Evolutionary conservation across 768 basidiomycete genomes (phyloP).

Genomic region (Cystobasidiopsis lactophilus): DNA sequence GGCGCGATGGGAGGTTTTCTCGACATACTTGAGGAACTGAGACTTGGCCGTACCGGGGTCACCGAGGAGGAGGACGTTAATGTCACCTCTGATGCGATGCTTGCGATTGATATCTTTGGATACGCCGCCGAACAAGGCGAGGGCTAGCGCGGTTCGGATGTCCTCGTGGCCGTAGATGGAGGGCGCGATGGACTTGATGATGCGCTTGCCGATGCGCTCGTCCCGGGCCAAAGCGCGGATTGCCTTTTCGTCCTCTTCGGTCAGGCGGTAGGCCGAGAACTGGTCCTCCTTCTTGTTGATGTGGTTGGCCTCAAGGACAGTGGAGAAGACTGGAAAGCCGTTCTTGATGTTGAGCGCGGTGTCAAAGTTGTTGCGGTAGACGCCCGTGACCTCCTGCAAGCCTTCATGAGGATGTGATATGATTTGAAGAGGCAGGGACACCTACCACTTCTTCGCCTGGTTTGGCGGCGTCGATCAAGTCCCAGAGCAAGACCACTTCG

Average conservation of each 20-base stretch:
- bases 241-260: slow-evolving; percentile 86
- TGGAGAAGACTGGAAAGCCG: slow-evolving; percentile 97
- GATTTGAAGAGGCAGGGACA: slow-evolving; percentile 1
- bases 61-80: slow-evolving; percentile 84
- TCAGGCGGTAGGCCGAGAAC: slow-evolving; percentile 91
- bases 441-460: slow-evolving; percentile 92
- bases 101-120: slow-evolving; percentile 92
- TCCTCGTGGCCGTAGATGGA: slow-evolving; percentile 98
- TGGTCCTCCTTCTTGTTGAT: slow-evolving; percentile 98
- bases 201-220: slow-evolving; percentile 85
- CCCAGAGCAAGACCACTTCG: slow-evolving; percentile 91
- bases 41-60: slow-evolving; percentile 99
- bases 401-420: background rate
- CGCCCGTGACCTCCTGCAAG: slow-evolving; percentile 76
- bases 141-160: slow-evolving; percentile 90
- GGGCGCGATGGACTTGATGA: slow-evolving; percentile 94
- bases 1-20: slow-evolving; percentile 92
- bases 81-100: slow-evolving; percentile 87
- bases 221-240: slow-evolving; percentile 72
- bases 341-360: slow-evolving; percentile 95
- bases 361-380: slow-evolving; percentile 97
- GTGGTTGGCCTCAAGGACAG: slow-evolving; percentile 93
- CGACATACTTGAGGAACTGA: slow-evolving; percentile 94
- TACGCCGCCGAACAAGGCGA: slow-evolving; percentile 85
- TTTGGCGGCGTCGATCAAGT: slow-evolving; percentile 91